A percentile compares a stretch with the other conserved stretches of the same genome.
Evolutionary conservation across 441 rosid species (phyloP).

Genomic region (Eugenia klotzschiana): DNA sequence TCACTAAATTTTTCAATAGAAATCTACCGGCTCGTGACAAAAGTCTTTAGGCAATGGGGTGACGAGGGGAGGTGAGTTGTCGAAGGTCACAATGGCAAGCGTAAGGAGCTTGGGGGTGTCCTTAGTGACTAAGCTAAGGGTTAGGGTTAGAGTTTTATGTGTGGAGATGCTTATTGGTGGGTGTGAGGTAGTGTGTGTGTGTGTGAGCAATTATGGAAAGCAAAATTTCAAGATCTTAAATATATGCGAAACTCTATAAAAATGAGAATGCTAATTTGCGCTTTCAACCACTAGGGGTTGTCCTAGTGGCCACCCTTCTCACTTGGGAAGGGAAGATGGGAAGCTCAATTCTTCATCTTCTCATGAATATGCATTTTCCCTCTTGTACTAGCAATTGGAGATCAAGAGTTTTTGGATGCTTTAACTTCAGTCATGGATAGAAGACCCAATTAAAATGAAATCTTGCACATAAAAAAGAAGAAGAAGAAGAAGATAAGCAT

Average conservation of each 20-base stretch:
- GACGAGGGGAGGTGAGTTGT: accelerated
- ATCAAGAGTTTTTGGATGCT: background rate
- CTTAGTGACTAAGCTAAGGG: background rate
- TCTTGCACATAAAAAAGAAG: background rate
- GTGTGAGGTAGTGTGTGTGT: accelerated
- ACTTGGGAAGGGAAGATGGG: no score
- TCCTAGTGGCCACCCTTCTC: no score
- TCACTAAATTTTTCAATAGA: no score
- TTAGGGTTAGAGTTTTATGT: background rate
- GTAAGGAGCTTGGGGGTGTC: background rate
- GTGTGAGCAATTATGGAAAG: background rate
- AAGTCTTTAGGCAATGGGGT: background rate
- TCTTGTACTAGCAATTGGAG: background rate
- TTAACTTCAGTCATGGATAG: background rate
- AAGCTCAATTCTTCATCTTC: no score
- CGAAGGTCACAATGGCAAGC: accelerated
- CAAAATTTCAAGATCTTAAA: background rate
- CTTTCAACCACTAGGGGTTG: background rate
- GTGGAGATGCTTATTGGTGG: background rate
- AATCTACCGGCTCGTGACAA: no score
- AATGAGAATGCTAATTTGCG: background rate
- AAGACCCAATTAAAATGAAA: no score
- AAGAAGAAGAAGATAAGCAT: no score
- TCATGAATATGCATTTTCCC: no score
- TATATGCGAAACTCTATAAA: background rate